Evolutionary conservation across 2,329 filamentous ascomycete genomes (phyloP).

Genomic region (Arthrobotrys iridis): DNA sequence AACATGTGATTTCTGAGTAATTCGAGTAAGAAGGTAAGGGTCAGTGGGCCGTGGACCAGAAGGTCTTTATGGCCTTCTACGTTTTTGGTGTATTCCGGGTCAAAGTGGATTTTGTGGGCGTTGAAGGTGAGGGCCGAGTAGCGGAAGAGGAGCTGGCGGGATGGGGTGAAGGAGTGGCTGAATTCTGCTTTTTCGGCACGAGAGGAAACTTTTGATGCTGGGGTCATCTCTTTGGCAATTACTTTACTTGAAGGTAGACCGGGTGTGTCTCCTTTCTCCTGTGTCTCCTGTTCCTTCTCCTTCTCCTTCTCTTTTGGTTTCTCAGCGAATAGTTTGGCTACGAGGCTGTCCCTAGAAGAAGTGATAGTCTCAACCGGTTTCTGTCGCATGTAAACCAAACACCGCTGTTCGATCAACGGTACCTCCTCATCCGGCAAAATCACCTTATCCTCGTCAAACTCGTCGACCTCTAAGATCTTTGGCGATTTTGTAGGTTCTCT

Average conservation of each 20-base stretch:
- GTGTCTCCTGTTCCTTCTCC: conserved; percentile 45
- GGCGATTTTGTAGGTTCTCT: conserved; percentile 55
- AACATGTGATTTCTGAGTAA: conserved; percentile 70
- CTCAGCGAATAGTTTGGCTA: conserved; percentile 58
- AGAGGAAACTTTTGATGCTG: conserved; percentile 5
- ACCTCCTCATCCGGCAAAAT: conserved; percentile 59
- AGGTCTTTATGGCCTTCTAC: conserved; percentile 79
- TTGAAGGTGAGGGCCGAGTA: conserved; percentile 94
- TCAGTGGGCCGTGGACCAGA: conserved; percentile 87
- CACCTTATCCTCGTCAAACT: conserved; percentile 62
- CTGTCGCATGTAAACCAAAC: conserved; percentile 71
- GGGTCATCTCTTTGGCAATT: conserved; percentile 31
- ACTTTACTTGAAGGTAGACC: conserved; percentile 11
- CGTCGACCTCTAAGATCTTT: conserved; percentile 55
- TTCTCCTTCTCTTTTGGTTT: neutral
- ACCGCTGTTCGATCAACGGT: conserved; percentile 69
- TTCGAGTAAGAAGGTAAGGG: conserved; percentile 78
- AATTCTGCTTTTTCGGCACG: conserved; percentile 65
- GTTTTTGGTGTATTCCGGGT: conserved; percentile 74
- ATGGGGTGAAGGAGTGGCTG: conserved; percentile 72
- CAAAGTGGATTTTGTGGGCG: conserved; percentile 88
- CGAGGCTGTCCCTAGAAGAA: conserved; percentile 51
- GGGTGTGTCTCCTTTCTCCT: conserved; percentile 27
- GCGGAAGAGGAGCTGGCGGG: conserved; percentile 79
- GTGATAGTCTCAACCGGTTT: conserved; percentile 60